A percentile compares a stretch with the other conserved stretches of the same genome.
These are phyloP conservation scores for Stachybotrys echinatus DNA, from an alignment of 2,329 filamentous ascomycete species.

Conservation along the genomic window DNA sequence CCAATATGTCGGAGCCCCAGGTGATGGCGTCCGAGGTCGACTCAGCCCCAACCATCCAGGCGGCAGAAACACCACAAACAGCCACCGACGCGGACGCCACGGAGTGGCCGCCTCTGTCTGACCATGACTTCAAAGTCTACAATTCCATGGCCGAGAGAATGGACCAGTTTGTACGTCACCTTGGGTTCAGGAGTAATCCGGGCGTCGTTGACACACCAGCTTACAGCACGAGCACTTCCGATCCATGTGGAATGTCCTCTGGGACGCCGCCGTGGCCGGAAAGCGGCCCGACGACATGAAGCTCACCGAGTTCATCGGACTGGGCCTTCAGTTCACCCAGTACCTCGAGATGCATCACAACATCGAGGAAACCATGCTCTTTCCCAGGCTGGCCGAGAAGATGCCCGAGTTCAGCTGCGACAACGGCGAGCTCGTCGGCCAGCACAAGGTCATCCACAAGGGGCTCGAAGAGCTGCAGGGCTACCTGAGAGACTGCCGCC, in stretches of 20 bases:
- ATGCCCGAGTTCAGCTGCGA: slow-evolving; percentile 68
- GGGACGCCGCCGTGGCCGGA: slow-evolving; percentile 54
- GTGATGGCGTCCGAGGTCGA: background rate
- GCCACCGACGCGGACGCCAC: slow-evolving; percentile 7
- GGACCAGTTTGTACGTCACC: slow-evolving; percentile 59
- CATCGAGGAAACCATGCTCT: slow-evolving; percentile 79
- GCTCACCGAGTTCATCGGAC: slow-evolving; percentile 61
- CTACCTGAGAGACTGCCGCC: slow-evolving; percentile 59
- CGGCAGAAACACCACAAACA: background rate
- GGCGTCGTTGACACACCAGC: background rate
- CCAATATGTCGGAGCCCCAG: too few species aligned
- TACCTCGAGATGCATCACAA: slow-evolving; percentile 72
- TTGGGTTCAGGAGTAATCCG: slow-evolving; percentile 1
- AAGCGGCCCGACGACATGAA: slow-evolving; percentile 60
- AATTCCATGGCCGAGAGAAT: slow-evolving; percentile 72
- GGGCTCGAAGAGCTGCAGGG: slow-evolving; percentile 64
- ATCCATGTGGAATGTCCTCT: slow-evolving; percentile 65
- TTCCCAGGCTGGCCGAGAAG: slow-evolving; percentile 67
- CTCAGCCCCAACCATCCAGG: background rate
- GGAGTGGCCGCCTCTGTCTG: slow-evolving; percentile 55
- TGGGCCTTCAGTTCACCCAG: slow-evolving; percentile 63
- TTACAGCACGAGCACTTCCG: slow-evolving; percentile 74
- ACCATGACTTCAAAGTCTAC: slow-evolving; percentile 62
- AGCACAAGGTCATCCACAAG: slow-evolving; percentile 74
- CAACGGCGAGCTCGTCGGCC: slow-evolving; percentile 58